Base-by-base conservation (phyloP, 345 rosid species). In the Carallia pectinifolia region DNA sequence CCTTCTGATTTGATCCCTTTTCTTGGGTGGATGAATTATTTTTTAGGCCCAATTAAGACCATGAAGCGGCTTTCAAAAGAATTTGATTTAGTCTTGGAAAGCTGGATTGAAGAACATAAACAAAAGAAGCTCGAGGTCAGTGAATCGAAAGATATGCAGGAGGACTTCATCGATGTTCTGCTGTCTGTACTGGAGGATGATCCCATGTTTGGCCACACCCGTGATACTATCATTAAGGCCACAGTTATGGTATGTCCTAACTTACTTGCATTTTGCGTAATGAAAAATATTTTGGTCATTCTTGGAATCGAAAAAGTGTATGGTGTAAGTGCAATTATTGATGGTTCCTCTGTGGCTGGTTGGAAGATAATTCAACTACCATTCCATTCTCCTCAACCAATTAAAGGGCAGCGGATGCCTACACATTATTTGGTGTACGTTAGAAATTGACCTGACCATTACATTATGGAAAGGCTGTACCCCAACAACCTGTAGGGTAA, bases 61-160 rank as follows among this genome's bases (percentile, higher is more conserved):
- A 71, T 75, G 66, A 44, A 56, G 63, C 66, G 80, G 6, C 18
- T 66, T 18, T 66, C 68, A 33, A 75, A 18, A 58, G 78, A 72
- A 72, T 63, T 77, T 8, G 85, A 81, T 36, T 50, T 50, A 31
- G 61, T 81, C 4, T 40, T 75, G 40, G 70, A 69, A 61, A 38
- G 48, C 64, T 81, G 82, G 85, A 72, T 81, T 33, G 70, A 74
- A 23, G 82, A 81, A 60, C 85, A 75, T 62, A 76, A 71, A 29
- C 10, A 9, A 64, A 56, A 71, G 64, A 71, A 62, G 58, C 6
- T 55, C 4, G 50, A 63, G 34, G 37, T 3, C 1, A 18, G 16
- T 2, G 71, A 48, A 12, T 15, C 50, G 1, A 53, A 34, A 23
- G 34, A 33, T 8, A 39, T 40, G 40, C 64, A 62, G 27, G 73